Evolutionary conservation across 1,139 yeast genomes (phyloP), one percentile per base, ranked within the genome.

Genomic region (Suhomyces terraborum): DNA sequence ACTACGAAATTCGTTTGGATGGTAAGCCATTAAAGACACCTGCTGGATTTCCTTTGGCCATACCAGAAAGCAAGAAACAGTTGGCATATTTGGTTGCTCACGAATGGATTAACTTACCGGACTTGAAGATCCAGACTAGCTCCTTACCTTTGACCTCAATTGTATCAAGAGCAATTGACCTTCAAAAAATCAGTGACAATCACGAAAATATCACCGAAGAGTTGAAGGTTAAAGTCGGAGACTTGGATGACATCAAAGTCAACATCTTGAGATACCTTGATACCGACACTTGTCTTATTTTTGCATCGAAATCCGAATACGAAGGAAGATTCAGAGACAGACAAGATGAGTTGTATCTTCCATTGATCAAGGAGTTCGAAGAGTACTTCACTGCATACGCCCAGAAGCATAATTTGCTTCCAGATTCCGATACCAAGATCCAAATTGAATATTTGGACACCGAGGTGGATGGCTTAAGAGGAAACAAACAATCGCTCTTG

Each of bases 221-320:
- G 40, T 61, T 75, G 43, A 62, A 73, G 16, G 76, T 81, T 23
- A 82, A 82, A 56, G 75, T 83, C 28, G 88, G 89, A 8, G 76
- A 71, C 48, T 64, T 79, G 36, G 75, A 73, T 6, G 79, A 76
- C 41, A 73, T 85, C 28, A 75, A 78, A 48, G 58, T 68, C 37
- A 74, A 75, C 47, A 59, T 93, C 49, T 67, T 91, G 54, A 81
- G 93, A 43, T 93, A 89, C 58, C 69, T 94, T 42, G 98, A 93
- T 58, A 93, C 98, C 1, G 98, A 93, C 60, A 89, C 98, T 2
- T 70, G 95, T 51, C 73, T 93, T 37, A 88, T 91, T 8, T 86
- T 89, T 57, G 80, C 96, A 1, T 94, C 96, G n/a, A 52, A 54
- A 12, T 75, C 72, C 35, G 98, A 93, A 60, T 89, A 86, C 58